These are phyloP conservation scores for Penicillium arizonense DNA, from an alignment of 495 filamentous ascomycete genomes.

Conservation along the genomic window DNA sequence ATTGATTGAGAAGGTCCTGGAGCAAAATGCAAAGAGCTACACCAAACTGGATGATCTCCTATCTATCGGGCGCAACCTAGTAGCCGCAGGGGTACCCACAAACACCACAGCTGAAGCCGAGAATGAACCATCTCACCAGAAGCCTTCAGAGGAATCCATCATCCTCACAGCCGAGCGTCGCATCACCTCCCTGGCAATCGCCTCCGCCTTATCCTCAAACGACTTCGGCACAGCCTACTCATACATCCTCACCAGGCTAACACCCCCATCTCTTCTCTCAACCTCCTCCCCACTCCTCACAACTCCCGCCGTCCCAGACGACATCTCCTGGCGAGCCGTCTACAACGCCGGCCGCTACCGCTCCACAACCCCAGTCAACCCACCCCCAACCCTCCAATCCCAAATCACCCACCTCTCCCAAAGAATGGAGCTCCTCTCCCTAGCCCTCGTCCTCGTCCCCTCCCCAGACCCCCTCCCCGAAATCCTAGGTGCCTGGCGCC, in stretches of 20 bases:
- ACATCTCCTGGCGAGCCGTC: slow-evolving; percentile 90
- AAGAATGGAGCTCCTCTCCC: slow-evolving; percentile 86
- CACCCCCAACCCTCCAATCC: slow-evolving; percentile 27
- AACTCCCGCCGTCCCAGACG: slow-evolving; percentile 52
- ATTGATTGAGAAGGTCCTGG: slow-evolving; percentile 79
- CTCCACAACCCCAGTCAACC: slow-evolving; percentile 32
- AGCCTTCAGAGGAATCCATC: slow-evolving; percentile 21
- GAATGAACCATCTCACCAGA: slow-evolving; percentile 5
- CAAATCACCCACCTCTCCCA: slow-evolving; percentile 55
- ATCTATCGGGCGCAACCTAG: slow-evolving; percentile 72
- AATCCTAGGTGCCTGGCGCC: slow-evolving; percentile 79
- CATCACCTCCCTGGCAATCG: slow-evolving; percentile 84
- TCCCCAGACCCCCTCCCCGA: slow-evolving; percentile 70
- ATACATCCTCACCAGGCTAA: slow-evolving; percentile 73
- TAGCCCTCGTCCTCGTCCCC: slow-evolving; percentile 79
- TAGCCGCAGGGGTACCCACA: slow-evolving; percentile 61
- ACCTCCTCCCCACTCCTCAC: slow-evolving; percentile 27
- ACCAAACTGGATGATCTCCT: slow-evolving; percentile 83
- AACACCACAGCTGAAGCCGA: slow-evolving; percentile 15
- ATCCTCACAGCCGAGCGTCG: slow-evolving; percentile 56
- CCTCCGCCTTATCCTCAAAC: slow-evolving; percentile 78
- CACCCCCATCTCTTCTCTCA: slow-evolving; percentile 35
- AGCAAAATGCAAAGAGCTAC: slow-evolving; percentile 84
- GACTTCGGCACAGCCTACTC: slow-evolving; percentile 98
- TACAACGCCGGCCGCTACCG: slow-evolving; percentile 83